A percentile compares a stretch with the other conserved stretches of the same genome.
Conservation (phyloP, 495 filamentous ascomycete genomes). For the Zalerion maritima region DNA sequence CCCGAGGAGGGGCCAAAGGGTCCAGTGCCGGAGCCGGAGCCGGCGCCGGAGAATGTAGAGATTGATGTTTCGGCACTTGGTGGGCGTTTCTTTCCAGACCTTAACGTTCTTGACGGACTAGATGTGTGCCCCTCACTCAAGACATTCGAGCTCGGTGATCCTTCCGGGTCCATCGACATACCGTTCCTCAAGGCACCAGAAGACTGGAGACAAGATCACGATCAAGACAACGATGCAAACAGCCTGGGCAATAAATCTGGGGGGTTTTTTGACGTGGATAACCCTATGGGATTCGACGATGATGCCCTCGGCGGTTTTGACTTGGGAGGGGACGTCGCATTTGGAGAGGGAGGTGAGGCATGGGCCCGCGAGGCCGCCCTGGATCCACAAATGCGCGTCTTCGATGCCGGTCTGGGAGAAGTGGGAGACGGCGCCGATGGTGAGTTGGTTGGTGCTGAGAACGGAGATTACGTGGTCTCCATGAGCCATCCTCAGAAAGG, state of each 20-base stretch:
- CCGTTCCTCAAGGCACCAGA: slow-evolving; percentile 85
- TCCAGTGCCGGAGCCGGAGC: slow-evolving; percentile 24
- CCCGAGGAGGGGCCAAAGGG: slow-evolving; percentile 19
- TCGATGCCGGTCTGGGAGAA: slow-evolving; percentile 37
- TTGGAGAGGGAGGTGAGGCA: slow-evolving; percentile 60
- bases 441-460: slow-evolving; percentile 43
- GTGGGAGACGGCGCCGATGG: slow-evolving; percentile 42
- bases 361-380: slow-evolving; percentile 57
- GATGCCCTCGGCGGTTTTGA: slow-evolving; percentile 67
- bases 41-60: slow-evolving; percentile 44
- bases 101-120: slow-evolving; percentile 60
- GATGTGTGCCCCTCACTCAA: slow-evolving; percentile 94
- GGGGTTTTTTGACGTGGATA: slow-evolving; percentile 72
- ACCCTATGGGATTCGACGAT: slow-evolving; percentile 65
- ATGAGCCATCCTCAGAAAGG: slow-evolving; percentile 46
- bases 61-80: slow-evolving; percentile 66
- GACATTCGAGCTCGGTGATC: slow-evolving; percentile 76
- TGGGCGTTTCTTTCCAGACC: slow-evolving; percentile 73
- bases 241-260: slow-evolving; percentile 53
- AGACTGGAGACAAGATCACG: slow-evolving; percentile 60
- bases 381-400: slow-evolving; percentile 47
- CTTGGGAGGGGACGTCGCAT: slow-evolving; percentile 46
- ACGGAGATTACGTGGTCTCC: slow-evolving; percentile 53
- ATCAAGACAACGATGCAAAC: slow-evolving; percentile 33
- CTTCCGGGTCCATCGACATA: slow-evolving; percentile 70